A percentile compares a stretch with the other conserved stretches of the same genome.
These are phyloP conservation scores for Iberis pinnata DNA, from an alignment of 345 rosid genomes.

Conservation along the genomic window DNA sequence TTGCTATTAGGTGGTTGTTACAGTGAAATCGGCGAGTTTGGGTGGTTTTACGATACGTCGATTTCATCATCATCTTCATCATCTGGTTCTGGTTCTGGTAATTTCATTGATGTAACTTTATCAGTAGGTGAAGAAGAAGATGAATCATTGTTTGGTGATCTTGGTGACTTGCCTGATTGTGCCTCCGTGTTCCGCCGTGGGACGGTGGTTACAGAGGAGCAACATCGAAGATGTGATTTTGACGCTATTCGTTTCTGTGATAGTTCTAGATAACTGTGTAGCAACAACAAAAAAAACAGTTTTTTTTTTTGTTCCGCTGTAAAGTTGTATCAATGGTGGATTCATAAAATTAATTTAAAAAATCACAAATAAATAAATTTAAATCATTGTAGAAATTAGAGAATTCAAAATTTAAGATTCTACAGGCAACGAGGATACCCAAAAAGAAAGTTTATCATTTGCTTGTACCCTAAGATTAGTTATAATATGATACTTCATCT, in stretches of 20 bases:
- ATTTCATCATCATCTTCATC: slow-evolving; percentile 33
- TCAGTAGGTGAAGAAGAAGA: slow-evolving; percentile 42
- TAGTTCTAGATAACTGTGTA: slow-evolving; percentile 30
- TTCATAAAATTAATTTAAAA: slow-evolving; percentile 19
- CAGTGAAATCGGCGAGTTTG: slow-evolving; percentile 37
- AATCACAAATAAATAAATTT: slow-evolving; percentile 1
- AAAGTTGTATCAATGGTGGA: slow-evolving; percentile 28
- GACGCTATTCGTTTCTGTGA: slow-evolving; percentile 36
- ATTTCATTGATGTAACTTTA: slow-evolving; percentile 20
- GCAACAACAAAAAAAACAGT: slow-evolving; percentile 1
- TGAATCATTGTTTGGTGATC: slow-evolving; percentile 57
- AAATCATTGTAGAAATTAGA: no score
- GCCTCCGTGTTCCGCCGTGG: slow-evolving; percentile 48
- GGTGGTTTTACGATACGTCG: slow-evolving; percentile 54
- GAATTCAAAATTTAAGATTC: no score
- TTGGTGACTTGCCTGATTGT: slow-evolving; percentile 72
- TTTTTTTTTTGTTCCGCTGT: slow-evolving; percentile 15
- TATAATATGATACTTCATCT: no score
- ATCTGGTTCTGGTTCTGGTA: slow-evolving; percentile 34
- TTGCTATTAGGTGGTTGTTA: slow-evolving; percentile 32
- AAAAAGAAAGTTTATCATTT: no score
- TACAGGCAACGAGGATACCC: no score
- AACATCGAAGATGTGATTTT: slow-evolving; percentile 32
- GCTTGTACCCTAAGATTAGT: no score
- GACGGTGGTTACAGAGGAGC: slow-evolving; percentile 25